These are phyloP conservation scores for Aspergillus tanneri DNA, from an alignment of 2,329 filamentous ascomycete genomes.

Conservation along the genomic window DNA sequence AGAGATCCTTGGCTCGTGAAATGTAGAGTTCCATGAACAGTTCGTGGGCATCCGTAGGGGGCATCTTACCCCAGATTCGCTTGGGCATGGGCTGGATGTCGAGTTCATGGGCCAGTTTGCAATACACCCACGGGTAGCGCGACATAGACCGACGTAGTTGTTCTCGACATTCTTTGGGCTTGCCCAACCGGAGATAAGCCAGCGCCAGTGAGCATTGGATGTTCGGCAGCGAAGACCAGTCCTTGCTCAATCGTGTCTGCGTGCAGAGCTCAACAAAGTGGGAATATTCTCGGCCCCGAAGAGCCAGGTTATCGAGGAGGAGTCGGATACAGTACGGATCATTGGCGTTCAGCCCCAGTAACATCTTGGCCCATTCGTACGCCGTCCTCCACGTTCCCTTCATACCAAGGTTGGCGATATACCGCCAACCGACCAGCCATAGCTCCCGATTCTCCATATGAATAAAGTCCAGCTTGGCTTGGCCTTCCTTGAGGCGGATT, in stretches of 20 bases:
- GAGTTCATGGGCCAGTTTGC: conserved; percentile 74
- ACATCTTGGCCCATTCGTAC: conserved; percentile 86
- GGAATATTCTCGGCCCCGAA: conserved; percentile 74
- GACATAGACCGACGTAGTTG: conserved; percentile 68
- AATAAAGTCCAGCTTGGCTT: conserved; percentile 75
- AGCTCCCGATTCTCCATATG: conserved; percentile 88
- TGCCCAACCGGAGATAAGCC: conserved; percentile 70
- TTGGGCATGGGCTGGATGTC: conserved; percentile 73
- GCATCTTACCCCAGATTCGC: conserved; percentile 76
- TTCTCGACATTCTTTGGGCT: conserved; percentile 63
- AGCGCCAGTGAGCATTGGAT: conserved; percentile 74
- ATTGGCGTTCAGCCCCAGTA: conserved; percentile 69
- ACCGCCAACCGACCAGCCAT: conserved; percentile 85
- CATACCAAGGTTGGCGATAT: conserved; percentile 78
- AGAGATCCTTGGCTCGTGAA: conserved; percentile 73
- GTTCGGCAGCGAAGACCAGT: conserved; percentile 62
- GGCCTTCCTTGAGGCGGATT: conserved; percentile 71
- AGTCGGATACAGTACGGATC: conserved; percentile 85
- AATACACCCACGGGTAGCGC: conserved; percentile 80
- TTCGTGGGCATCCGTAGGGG: conserved; percentile 63
- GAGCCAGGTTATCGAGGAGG: conserved; percentile 76
- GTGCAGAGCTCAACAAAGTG: conserved; percentile 71
- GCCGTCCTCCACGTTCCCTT: conserved; percentile 94
- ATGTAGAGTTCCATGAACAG: conserved; percentile 76
- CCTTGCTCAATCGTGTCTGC: conserved; percentile 49